These are phyloP conservation scores for Bipolaris bicolor DNA, from an alignment of 2,329 filamentous ascomycete species.

Conservation along the genomic window DNA sequence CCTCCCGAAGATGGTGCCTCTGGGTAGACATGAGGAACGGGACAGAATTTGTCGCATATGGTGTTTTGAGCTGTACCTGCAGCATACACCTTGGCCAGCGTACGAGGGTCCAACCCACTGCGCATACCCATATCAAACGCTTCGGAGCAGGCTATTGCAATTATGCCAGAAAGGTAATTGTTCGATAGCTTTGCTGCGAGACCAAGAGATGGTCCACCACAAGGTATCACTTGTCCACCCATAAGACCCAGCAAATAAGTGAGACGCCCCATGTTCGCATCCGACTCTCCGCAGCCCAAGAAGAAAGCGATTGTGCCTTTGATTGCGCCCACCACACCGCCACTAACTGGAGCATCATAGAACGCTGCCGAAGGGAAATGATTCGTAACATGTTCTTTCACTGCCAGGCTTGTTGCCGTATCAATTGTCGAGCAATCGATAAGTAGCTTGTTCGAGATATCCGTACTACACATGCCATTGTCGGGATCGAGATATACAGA, in stretches of 20 bases:
- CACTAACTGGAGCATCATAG: slow-evolving; percentile 62
- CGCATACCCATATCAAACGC: slow-evolving; percentile 67
- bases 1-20: slow-evolving; percentile 57
- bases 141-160: slow-evolving; percentile 64
- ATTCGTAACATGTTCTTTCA: slow-evolving; percentile 50
- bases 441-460: slow-evolving; percentile 54
- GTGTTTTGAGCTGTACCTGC: slow-evolving; percentile 60
- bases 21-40: slow-evolving; percentile 58
- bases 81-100: slow-evolving; percentile 59
- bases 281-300: slow-evolving; percentile 57
- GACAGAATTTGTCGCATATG: slow-evolving; percentile 59
- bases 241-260: slow-evolving; percentile 57
- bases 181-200: slow-evolving; percentile 66
- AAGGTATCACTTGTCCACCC: slow-evolving; percentile 62
- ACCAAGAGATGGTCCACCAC: slow-evolving; percentile 62
- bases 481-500: slow-evolving; percentile 57
- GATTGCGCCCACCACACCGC: slow-evolving; percentile 60
- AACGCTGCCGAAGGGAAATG: slow-evolving; percentile 54
- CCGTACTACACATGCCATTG: slow-evolving; percentile 52
- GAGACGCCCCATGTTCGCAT: slow-evolving; percentile 54
- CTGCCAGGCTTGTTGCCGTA: slow-evolving; percentile 56
- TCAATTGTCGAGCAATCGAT: slow-evolving; percentile 65
- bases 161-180: slow-evolving; percentile 65
- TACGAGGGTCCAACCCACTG: slow-evolving; percentile 61
- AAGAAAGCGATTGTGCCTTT: slow-evolving; percentile 63